Percentiles rank a stretch among this genome's conserved stretches.
These are phyloP conservation scores for Epipyxis sp. DNA, from an alignment of 108 stramenopile genomes.

Conservation along the genomic window DNA sequence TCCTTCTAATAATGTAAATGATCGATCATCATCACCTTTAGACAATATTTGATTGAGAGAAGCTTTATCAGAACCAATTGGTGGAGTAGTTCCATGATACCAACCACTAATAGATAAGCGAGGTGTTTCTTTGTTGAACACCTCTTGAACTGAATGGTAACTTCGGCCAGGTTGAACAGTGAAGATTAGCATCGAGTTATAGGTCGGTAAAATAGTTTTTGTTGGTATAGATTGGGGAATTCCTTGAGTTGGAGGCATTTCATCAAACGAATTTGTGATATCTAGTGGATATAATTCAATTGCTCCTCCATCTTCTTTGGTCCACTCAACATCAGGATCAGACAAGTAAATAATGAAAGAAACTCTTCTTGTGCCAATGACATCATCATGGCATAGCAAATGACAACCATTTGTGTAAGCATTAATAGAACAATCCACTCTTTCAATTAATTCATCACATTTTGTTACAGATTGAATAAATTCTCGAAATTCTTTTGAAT, in stretches of 20 bases:
- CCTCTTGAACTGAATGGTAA: constrained; percentile 94
- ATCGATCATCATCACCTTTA: neutral
- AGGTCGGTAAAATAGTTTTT: constrained; percentile 69
- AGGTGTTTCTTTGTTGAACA: constrained; percentile 74
- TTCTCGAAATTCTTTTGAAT: constrained; percentile 73
- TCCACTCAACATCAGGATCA: constrained; percentile 71
- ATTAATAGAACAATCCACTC: constrained; percentile 88
- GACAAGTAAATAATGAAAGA: constrained; percentile 90
- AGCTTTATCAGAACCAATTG: constrained; percentile 4
- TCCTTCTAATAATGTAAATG: neutral
- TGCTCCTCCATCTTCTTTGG: constrained; percentile 76
- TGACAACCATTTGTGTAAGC: constrained; percentile 88
- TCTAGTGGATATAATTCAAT: constrained; percentile 75
- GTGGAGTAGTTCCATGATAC: constrained; percentile 45
- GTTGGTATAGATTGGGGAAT: constrained; percentile 60
- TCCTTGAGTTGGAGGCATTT: constrained; percentile 36
- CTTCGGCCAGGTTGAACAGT: constrained; percentile 78
- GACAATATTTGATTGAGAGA: constrained; percentile 23
- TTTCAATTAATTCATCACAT: constrained; percentile 45
- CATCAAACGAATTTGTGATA: neutral
- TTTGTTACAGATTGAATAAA: constrained; percentile 72
- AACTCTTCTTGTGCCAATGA: constrained; percentile 83
- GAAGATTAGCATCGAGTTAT: constrained; percentile 87
- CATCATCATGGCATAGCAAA: constrained; percentile 93
- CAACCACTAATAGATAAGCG: constrained; percentile 77